A percentile compares a stretch with the other conserved stretches of the same genome.
Evolutionary conservation across 441 rosid genomes (phyloP).

Genomic region (Macaranga tanarius): DNA sequence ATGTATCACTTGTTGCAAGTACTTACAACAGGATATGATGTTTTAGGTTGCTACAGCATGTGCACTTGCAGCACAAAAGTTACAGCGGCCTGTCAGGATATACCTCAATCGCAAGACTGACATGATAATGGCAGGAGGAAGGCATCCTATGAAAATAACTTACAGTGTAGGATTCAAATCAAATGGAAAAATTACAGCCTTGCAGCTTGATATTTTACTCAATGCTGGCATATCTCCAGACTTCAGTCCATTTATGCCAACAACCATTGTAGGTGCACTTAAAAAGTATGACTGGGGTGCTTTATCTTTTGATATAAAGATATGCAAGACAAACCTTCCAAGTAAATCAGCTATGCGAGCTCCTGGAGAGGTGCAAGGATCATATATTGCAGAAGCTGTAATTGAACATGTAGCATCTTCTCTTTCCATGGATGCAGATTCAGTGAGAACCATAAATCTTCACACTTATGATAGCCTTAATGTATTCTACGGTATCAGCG

Average conservation of each 20-base stretch:
- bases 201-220: conserved; percentile 59
- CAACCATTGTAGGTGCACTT: conserved; percentile 31
- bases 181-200: conserved; percentile 78
- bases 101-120: conserved; percentile 75
- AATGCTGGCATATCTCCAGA: conserved; percentile 62
- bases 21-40: conserved; percentile 9
- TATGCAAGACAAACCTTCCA: conserved; percentile 77
- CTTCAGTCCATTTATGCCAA: conserved; percentile 59
- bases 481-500: conserved; percentile 38
- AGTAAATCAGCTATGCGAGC: conserved; percentile 79
- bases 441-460: conserved; percentile 63
- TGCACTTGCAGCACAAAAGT: conserved; percentile 78
- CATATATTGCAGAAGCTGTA: conserved; percentile 77
- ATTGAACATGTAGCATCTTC: conserved; percentile 85
- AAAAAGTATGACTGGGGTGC: conserved; percentile 92
- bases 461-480: conserved; percentile 60
- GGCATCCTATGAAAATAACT: conserved; percentile 89
- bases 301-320: conserved; percentile 62
- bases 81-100: conserved; percentile 66
- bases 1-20: background rate
- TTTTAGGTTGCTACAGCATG: conserved; percentile 78
- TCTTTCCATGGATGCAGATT: conserved; percentile 70
- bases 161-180: conserved; percentile 87
- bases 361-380: conserved; percentile 85
- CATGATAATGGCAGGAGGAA: conserved; percentile 90